Conservation (phyloP, 2,329 filamentous ascomycete species). For the Calonectria pteridis region DNA sequence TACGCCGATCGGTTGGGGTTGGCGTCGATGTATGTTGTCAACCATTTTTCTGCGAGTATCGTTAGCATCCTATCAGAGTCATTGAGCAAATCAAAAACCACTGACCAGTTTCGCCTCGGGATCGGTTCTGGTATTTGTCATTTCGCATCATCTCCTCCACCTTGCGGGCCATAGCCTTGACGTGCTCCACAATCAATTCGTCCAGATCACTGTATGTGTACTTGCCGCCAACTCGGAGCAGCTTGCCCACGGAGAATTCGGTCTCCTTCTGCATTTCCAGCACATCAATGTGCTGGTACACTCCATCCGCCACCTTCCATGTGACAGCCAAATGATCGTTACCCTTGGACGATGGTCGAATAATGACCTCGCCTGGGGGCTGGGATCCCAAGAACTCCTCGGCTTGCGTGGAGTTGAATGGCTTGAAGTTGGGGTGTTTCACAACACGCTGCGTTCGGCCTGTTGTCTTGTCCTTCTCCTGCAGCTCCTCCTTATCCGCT, state of each 20-base stretch:
- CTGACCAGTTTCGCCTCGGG: conserved; percentile 86
- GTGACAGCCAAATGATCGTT: conserved; percentile 96
- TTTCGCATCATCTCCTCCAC: conserved; percentile 95
- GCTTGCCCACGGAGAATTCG: conserved; percentile 91
- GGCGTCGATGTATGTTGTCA: conserved; percentile 94
- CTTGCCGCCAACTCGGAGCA: conserved; percentile 86
- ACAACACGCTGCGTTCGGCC: conserved; percentile 93
- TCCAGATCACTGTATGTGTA: conserved; percentile 96
- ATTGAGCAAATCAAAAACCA: conserved; percentile 33
- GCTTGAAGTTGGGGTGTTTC: conserved; percentile 96
- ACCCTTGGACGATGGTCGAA: conserved; percentile 94
- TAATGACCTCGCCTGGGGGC: conserved; percentile 89
- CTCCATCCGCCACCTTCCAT: conserved; percentile 95
- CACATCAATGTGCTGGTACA: conserved; percentile 99
- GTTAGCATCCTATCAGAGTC: conserved; percentile 34
- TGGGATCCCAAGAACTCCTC: conserved; percentile 93
- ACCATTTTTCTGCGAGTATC: conserved; percentile 81
- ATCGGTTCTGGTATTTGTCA: conserved; percentile 91
- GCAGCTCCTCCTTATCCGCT: conserved; percentile 83
- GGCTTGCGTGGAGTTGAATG: conserved; percentile 92
- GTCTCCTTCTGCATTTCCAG: conserved; percentile 97
- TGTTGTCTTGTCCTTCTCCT: conserved; percentile 87
- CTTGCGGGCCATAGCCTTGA: conserved; percentile 98
- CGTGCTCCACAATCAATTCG: conserved; percentile 95
- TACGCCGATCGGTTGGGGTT: conserved; percentile 96